phyloP scores from a whole-genome alignment of 108 stramenopile species.

The Asterionellopsis glacialis region DNA sequence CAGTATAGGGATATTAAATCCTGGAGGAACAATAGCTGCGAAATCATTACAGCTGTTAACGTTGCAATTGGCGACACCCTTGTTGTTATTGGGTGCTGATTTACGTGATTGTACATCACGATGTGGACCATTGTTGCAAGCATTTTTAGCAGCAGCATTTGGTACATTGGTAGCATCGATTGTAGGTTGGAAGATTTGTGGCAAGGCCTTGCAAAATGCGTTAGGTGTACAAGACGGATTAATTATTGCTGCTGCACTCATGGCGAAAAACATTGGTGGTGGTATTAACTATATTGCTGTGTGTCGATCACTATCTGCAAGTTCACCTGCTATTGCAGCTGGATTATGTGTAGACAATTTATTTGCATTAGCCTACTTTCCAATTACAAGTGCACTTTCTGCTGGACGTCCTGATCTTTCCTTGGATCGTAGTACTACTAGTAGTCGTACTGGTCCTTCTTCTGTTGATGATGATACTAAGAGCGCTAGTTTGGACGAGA shows the following conservation, averaged over 20 bases:
- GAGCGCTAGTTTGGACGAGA: no score
- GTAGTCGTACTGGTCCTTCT: not conserved
- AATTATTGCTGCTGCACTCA: constrained; percentile 58
- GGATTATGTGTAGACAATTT: constrained; percentile 71
- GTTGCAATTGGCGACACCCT: constrained; percentile 65
- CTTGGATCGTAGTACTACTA: no score
- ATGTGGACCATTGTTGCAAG: constrained; percentile 49
- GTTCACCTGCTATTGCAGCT: constrained; percentile 59
- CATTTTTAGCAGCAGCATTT: constrained; percentile 53
- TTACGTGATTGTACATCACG: constrained; percentile 24
- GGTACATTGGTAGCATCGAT: constrained; percentile 55
- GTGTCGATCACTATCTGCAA: constrained; percentile 30
- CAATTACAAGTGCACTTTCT: constrained; percentile 50
- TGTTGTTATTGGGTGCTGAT: constrained; percentile 74
- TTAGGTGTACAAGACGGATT: constrained; percentile 49
- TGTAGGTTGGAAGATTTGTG: constrained; percentile 37
- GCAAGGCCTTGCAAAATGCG: constrained; percentile 11
- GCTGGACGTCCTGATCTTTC: constrained; percentile 39
- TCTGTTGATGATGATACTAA: constrained; percentile 17
- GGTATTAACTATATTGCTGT: constrained; percentile 85
- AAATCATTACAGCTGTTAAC: constrained; percentile 35
- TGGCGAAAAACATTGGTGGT: constrained; percentile 84
- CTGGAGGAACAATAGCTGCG: constrained; percentile 54
- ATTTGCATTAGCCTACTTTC: constrained; percentile 77
- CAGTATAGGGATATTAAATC: constrained; percentile 46